Evolutionary conservation across 2,329 filamentous ascomycete species (phyloP).

Genomic region (Sporothrix dimorphospora): DNA sequence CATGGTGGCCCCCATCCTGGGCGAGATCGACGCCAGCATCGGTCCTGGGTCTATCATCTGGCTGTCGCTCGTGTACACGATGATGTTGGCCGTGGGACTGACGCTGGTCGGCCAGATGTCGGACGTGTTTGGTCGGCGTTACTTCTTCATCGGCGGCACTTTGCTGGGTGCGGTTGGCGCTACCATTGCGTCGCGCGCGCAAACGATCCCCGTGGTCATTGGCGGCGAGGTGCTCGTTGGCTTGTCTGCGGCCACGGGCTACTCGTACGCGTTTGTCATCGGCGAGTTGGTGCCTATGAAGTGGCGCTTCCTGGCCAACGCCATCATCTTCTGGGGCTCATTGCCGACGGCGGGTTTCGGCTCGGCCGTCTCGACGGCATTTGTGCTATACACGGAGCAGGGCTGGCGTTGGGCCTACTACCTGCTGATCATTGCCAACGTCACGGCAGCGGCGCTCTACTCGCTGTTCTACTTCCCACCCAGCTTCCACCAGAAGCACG

Average conservation of each 20-base stretch:
- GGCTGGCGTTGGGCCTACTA: conserved; percentile 35
- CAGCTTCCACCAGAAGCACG: conserved; percentile 32
- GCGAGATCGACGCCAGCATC: conserved; percentile 5
- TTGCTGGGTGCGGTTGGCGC: conserved; percentile 30
- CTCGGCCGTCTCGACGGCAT: conserved; percentile 31
- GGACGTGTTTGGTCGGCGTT: conserved; percentile 32
- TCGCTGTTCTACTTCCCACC: conserved; percentile 35
- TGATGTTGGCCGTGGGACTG: conserved; percentile 35
- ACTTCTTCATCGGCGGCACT: conserved; percentile 34
- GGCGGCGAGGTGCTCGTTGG: conserved; percentile 33
- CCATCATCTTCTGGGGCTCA: conserved; percentile 30
- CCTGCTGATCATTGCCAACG: conserved; percentile 32
- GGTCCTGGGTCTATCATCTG: conserved; percentile 33
- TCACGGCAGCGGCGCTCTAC: conserved; percentile 29
- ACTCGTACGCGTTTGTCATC: conserved; percentile 34
- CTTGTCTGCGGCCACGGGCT: conserved; percentile 30
- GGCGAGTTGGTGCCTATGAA: conserved; percentile 35
- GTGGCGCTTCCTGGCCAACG: conserved; percentile 32
- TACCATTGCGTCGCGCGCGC: conserved; percentile 29
- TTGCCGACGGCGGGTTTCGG: conserved; percentile 32
- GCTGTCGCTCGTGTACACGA: conserved; percentile 41
- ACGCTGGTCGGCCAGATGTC: conserved; percentile 28
- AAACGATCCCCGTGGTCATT: conserved; percentile 29
- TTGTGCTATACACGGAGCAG: conserved; percentile 29
- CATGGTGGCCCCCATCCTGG: conserved; percentile 20